phyloP scores from a whole-genome alignment of 805 yeast genomes.

The Starmerella khaoyaiensis region DNA sequence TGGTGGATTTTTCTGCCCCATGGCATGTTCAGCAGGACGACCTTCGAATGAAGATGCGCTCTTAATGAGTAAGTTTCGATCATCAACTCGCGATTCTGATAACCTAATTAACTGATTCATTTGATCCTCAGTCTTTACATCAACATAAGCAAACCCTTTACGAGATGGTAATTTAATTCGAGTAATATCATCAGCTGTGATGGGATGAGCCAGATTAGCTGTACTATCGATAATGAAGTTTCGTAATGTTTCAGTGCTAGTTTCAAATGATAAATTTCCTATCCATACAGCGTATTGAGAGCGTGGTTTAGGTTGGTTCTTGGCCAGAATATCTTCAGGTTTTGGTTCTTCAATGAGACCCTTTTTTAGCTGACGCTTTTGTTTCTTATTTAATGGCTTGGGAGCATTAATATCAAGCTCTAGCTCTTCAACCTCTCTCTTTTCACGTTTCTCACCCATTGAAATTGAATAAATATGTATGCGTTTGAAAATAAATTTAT shows the following conservation, averaged over 20 bases:
- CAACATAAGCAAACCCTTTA: slow-evolving; percentile 77
- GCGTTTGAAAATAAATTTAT: no score
- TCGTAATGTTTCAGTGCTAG: slow-evolving; percentile 58
- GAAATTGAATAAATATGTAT: no score
- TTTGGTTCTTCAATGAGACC: slow-evolving; percentile 31
- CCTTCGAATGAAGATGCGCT: slow-evolving; percentile 73
- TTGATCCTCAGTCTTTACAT: slow-evolving; percentile 49
- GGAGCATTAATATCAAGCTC: slow-evolving; percentile 39
- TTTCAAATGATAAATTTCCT: slow-evolving; percentile 80
- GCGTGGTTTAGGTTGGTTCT: slow-evolving; percentile 17
- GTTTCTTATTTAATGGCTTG: slow-evolving; percentile 81
- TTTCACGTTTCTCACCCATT: no score
- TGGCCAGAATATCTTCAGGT: slow-evolving; percentile 24
- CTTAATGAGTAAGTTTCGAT: slow-evolving; percentile 77
- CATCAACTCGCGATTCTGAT: slow-evolving; percentile 62
- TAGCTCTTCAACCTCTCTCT: slow-evolving; percentile 29
- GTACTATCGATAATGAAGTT: slow-evolving; percentile 48
- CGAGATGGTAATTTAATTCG: slow-evolving; percentile 73
- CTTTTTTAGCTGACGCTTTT: slow-evolving; percentile 70
- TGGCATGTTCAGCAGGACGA: slow-evolving; percentile 50
- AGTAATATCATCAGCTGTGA: slow-evolving; percentile 48
- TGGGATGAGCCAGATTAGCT: slow-evolving; percentile 21
- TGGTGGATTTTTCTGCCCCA: slow-evolving; percentile 60
- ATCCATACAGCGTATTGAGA: slow-evolving; percentile 67
- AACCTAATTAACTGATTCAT: slow-evolving; percentile 50